Base-by-base conservation (phyloP, 2,329 filamentous ascomycete genomes). In the Penicillium sp. region DNA sequence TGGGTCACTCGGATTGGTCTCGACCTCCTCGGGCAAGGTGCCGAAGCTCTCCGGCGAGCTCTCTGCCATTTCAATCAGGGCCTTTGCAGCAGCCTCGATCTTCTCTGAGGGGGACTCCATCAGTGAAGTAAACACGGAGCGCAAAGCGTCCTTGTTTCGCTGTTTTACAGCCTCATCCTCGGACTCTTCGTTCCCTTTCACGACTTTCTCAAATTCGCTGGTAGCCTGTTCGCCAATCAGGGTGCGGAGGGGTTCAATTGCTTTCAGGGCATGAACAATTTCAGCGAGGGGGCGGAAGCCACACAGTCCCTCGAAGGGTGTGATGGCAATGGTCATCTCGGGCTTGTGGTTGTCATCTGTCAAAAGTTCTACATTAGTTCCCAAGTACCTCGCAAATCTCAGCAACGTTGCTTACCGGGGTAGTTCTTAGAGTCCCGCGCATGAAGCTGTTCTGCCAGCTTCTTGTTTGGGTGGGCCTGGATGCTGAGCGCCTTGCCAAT, bases 271-370 rank as follows among this genome's bases (percentile, higher is more conserved):
- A 73, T 96, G 90, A 0, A 86, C 82, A 61, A 98, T 95, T 77
- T 99, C 93, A 5, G 79, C 81, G 22, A 97, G 80, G 0, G 95
- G 95, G 10, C 95, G 86, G 81, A 99, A 99, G 33, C 95, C 95
- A 69, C 95, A 99, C 33, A 99, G 84, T 0, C 95, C 95, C 73
- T 98, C 93, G 65, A 99, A 99, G 0, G 91, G 89, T 1, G 95
- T 98, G 68, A 99, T 89, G 60, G 95, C 95, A 74, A 99, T 96
- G 61, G 95, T 93, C 95, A 99, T 99, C 78, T 99, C 95, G 33
- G 95, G 95, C 79, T 99, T 99, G 82, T 99, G 95, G 79, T 99
- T 99, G 80, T 98, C 93, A 81, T 99, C 92, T 76, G 41, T 13
- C 56, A 37, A n/a, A 39, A 13, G 19, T 24, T 27, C n/a, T 31